Conservation (phyloP, 495 filamentous ascomycete genomes). For the Penicillium cinerascens region DNA sequence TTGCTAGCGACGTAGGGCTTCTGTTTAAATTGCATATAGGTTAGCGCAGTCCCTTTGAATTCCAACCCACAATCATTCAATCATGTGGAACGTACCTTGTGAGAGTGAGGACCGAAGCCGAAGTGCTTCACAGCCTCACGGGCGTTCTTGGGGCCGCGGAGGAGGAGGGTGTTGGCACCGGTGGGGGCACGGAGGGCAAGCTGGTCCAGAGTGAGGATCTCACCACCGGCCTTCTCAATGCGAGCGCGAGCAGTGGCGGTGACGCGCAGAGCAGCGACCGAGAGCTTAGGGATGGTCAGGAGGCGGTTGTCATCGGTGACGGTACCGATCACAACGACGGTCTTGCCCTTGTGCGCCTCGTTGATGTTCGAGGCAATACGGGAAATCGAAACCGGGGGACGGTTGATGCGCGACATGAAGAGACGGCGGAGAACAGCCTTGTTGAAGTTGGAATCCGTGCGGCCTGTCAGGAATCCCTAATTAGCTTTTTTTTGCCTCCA, state of each 20-base stretch:
- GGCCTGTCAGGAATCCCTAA: constrained; percentile 51
- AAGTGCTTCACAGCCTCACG: constrained; percentile 99
- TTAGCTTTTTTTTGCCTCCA: not conserved
- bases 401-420: constrained; percentile 96
- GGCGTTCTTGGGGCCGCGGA: constrained; percentile 94
- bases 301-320: constrained; percentile 97
- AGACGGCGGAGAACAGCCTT: constrained; percentile 93
- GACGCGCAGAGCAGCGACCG: constrained; percentile 89
- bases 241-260: constrained; percentile 92
- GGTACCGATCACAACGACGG: constrained; percentile 85
- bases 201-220: constrained; percentile 93
- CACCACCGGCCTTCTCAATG: constrained; percentile 88
- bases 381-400: constrained; percentile 89
- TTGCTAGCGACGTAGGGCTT: constrained; percentile 97
- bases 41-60: not conserved
- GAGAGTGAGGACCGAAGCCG: constrained; percentile 91
- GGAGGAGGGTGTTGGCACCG: constrained; percentile 88
- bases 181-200: constrained; percentile 89
- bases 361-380: constrained; percentile 68
- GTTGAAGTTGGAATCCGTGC: constrained; percentile 96
- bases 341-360: constrained; percentile 77
- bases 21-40: constrained; percentile 36
- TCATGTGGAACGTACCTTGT: constrained; percentile 68
- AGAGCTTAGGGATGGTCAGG: constrained; percentile 82
- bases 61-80: not conserved